Evolutionary conservation across 495 filamentous ascomycete genomes (phyloP), one percentile per base, ranked within the genome.

Genomic region (Podospora anserina): DNA sequence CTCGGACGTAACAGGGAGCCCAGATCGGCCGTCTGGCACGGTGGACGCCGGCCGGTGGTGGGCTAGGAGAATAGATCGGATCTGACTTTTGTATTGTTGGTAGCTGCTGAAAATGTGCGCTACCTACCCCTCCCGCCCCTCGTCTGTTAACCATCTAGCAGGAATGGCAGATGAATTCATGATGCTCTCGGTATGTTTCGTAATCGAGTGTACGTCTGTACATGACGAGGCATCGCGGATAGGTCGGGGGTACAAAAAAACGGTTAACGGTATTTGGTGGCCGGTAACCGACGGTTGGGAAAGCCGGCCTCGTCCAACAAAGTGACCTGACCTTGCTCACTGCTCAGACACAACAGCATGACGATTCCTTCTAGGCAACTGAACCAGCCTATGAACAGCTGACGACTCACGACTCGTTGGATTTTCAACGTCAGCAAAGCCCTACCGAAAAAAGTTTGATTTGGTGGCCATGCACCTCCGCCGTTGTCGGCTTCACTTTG

Each of bases 401-500:
- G 39, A 49, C 13, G 28, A n/a, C 18, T 63, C 30, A 49, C 61
- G 19, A 63, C 61, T 44, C 30, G 15, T 49, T 49, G 39, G 23
- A 30, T 63, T 49, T 20, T n/a, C 34, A 49, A 39, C 18, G 27
- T 63, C 32, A 20, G 28, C n/a, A 49, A 26, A 49, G 39, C 39
- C 39, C 7, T 49, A 49, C 15, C 15, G 39, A 49, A 32, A 49
- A 49, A 49, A 16, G 39, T 49, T 49, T 49, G 39, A 49, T 49
- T 49, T 28, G 27, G 32, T 49, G 61, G 61, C 61, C 61, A 63
- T 49, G 28, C 61, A 44, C n/a, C 16, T 32, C 1, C 61, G 61
- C 61, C 61, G 61, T 63, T 63, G 61, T 63, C 30, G 61, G 32
- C 30, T 63, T 58, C 23, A 20, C 6, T 26, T 11, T 44, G 32